Conservation (phyloP, 1,284 basidiomycete species). For the Moesziomyces aphidis region DNA sequence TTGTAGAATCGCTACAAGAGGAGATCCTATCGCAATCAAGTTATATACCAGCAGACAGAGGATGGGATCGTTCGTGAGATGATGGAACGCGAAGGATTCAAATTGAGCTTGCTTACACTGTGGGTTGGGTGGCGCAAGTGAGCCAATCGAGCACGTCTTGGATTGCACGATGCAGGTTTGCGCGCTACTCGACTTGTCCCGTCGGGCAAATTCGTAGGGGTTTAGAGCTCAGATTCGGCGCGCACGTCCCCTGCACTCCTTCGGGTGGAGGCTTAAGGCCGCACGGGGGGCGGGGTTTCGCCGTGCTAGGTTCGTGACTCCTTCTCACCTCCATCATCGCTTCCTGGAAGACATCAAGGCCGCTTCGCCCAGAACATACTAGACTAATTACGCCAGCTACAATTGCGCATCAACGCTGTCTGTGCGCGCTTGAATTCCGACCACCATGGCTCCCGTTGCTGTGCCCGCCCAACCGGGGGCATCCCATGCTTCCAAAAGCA, state of each 20-base stretch:
- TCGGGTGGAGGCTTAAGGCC: no score
- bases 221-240: background rate
- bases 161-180: no score
- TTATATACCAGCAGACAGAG: background rate
- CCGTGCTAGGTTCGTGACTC: background rate
- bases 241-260: background rate
- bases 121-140: slow-evolving; percentile 20
- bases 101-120: background rate
- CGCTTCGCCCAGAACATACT: no score
- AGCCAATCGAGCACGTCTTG: slow-evolving; percentile 31
- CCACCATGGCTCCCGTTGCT: slow-evolving; percentile 18
- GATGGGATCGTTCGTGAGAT: background rate
- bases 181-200: slow-evolving; percentile 25
- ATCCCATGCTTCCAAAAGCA: background rate
- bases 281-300: no score
- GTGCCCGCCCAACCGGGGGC: background rate
- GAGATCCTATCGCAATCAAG: no score
- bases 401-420: no score
- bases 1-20: background rate
- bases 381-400: no score
- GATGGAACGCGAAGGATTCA: background rate
- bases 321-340: background rate
- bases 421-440: no score
- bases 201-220: background rate
- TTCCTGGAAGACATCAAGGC: no score